Percentiles rank a stretch among this genome's conserved stretches.
Conservation (phyloP, 2,329 filamentous ascomycete genomes). For the Cylindrodendrum hubeiense region DNA sequence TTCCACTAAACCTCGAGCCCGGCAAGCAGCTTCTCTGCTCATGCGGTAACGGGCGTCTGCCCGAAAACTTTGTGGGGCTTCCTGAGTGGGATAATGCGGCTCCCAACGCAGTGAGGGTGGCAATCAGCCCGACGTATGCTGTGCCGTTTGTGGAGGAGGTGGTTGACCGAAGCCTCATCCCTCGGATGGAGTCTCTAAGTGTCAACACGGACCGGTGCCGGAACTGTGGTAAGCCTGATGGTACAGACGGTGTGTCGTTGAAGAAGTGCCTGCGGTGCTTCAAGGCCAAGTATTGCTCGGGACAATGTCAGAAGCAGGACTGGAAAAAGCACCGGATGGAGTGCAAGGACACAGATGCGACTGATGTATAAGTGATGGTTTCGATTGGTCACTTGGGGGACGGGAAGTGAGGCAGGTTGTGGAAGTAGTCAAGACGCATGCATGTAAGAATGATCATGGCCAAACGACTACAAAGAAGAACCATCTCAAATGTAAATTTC, state of each 20-base stretch:
- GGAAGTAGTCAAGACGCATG: neutral
- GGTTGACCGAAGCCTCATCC: slow-evolving; percentile 44
- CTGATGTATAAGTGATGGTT: neutral
- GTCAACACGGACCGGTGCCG: slow-evolving; percentile 47
- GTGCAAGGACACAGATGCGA: slow-evolving; percentile 46
- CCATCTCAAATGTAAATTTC: neutral
- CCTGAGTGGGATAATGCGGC: slow-evolving; percentile 58
- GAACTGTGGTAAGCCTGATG: slow-evolving; percentile 52
- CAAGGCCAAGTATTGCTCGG: slow-evolving; percentile 62
- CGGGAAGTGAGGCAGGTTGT: neutral
- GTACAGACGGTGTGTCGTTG: slow-evolving; percentile 47
- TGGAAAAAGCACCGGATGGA: slow-evolving; percentile 65
- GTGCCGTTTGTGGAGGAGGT: slow-evolving; percentile 57
- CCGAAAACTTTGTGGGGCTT: slow-evolving; percentile 53
- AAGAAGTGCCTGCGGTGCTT: slow-evolving; percentile 61
- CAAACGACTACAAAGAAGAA: neutral
- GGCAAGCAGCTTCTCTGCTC: slow-evolving; percentile 57
- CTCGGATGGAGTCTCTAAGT: slow-evolving; percentile 13
- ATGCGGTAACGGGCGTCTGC: slow-evolving; percentile 59
- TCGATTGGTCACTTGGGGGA: no score
- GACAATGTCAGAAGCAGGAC: slow-evolving; percentile 65
- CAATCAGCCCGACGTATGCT: slow-evolving; percentile 68
- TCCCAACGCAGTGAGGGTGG: slow-evolving; percentile 64
- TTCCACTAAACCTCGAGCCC: slow-evolving; percentile 54
- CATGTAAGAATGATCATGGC: neutral